Evolutionary conservation across 495 filamentous ascomycete genomes (phyloP).

Genomic region (Hypoxylon fuscum): DNA sequence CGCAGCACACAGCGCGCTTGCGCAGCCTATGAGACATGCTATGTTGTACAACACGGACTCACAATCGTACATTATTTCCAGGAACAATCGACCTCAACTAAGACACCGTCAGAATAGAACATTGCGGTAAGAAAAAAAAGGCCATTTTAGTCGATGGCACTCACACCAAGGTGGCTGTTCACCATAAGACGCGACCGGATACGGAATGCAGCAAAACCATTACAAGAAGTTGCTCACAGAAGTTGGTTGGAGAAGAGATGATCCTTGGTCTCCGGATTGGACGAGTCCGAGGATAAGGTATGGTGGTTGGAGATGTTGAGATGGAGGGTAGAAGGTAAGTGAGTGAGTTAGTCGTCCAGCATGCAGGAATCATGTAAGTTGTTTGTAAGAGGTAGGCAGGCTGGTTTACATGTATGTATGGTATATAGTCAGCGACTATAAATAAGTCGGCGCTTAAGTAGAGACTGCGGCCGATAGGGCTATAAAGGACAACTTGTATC

Average conservation of each 20-base stretch:
- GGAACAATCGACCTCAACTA: constrained; percentile 8
- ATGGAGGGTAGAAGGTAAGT: constrained; percentile 17
- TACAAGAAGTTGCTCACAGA: constrained; percentile 6
- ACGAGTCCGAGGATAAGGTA: background rate
- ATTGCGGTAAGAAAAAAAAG: background rate
- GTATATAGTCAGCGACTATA: constrained; percentile 4
- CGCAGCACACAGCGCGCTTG: constrained; percentile 25
- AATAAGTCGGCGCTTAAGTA: background rate
- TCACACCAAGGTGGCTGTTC: constrained; percentile 29
- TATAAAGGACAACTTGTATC: too few species aligned
- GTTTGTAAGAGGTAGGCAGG: too few species aligned
- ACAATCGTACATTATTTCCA: constrained; percentile 7
- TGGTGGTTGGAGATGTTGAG: background rate
- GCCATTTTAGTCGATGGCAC: constrained; percentile 24
- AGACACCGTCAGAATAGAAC: constrained; percentile 32
- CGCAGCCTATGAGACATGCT: constrained; percentile 28
- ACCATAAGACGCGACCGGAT: constrained; percentile 15
- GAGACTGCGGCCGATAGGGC: background rate
- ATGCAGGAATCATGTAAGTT: background rate
- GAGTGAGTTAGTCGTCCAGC: too few species aligned
- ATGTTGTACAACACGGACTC: constrained; percentile 9
- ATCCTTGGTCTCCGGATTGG: constrained; percentile 10
- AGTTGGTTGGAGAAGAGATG: constrained; percentile 19
- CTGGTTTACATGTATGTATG: too few species aligned
- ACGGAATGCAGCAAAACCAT: constrained; percentile 23